Percentiles rank a stretch among this genome's conserved stretches.
Conservation (phyloP, 495 filamentous ascomycete species). For the Tuber aestivum region DNA sequence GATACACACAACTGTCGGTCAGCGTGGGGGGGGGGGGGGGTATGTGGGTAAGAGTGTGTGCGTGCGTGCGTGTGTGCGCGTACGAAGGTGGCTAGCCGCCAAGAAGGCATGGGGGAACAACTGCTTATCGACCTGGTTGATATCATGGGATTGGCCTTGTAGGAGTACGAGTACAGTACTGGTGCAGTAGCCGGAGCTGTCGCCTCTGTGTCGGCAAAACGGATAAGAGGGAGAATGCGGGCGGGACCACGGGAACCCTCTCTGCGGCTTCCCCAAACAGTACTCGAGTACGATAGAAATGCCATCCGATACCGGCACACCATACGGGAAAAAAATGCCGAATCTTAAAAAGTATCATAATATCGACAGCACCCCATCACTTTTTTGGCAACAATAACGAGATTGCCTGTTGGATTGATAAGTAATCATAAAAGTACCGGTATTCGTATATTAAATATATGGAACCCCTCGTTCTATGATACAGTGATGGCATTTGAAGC, state of each 20-base stretch:
- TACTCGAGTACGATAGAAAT: no score
- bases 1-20: slow-evolving; percentile 29
- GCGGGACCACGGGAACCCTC: neutral
- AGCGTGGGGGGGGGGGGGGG: slow-evolving; percentile 19
- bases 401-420: neutral
- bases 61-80: neutral
- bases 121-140: slow-evolving; percentile 26
- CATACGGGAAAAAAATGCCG: slow-evolving; percentile 3
- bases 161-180: slow-evolving; percentile 11
- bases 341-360: neutral
- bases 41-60: slow-evolving; percentile 1
- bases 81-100: slow-evolving; percentile 29
- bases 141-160: slow-evolving; percentile 29
- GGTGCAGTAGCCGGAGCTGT: no score
- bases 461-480: slow-evolving; percentile 13
- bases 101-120: slow-evolving; percentile 12
- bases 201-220: slow-evolving; percentile 35
- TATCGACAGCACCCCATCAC: neutral
- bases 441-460: slow-evolving; percentile 8
- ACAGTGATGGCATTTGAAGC: slow-evolving; percentile 19
- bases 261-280: slow-evolving; percentile 18
- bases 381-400: neutral
- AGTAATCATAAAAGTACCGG: neutral
- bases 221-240: slow-evolving; percentile 33
- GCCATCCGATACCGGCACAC: slow-evolving; percentile 6